Percentiles rank a stretch among this genome's conserved stretches.
Conservation (phyloP, 2,329 filamentous ascomycete genomes). For the Sporothrix curviconia region DNA sequence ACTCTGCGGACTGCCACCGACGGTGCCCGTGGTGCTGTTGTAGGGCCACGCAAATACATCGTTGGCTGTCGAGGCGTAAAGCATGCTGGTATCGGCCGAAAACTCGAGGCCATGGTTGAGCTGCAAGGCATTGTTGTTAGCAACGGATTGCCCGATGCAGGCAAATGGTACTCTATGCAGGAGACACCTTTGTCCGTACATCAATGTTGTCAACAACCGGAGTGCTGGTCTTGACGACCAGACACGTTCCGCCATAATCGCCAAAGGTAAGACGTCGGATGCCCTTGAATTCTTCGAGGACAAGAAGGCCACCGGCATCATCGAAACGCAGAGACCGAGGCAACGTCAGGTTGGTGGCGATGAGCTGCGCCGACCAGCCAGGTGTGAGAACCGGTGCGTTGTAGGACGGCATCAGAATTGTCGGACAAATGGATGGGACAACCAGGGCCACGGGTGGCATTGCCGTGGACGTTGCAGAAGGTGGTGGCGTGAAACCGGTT, state of each 20-base stretch:
- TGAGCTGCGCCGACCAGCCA: constrained; percentile 31
- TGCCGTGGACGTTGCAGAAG: background rate
- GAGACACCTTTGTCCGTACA: background rate
- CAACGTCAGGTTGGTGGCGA: constrained; percentile 28
- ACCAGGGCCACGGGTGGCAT: background rate
- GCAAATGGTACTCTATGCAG: no score
- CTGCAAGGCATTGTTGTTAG: constrained; percentile 28
- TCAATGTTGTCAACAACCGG: background rate
- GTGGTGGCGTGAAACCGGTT: no score
- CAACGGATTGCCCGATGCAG: no score
- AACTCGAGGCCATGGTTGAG: constrained; percentile 52
- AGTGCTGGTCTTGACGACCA: background rate
- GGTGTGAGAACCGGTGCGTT: constrained; percentile 24
- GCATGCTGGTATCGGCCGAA: constrained; percentile 43
- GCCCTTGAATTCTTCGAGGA: constrained; percentile 25
- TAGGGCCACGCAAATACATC: constrained; percentile 62
- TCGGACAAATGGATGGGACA: constrained; percentile 21
- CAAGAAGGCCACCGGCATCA: constrained; percentile 37
- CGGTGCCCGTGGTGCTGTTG: constrained; percentile 44
- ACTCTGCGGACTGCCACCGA: constrained; percentile 37
- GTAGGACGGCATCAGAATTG: constrained; percentile 23
- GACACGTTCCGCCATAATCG: background rate
- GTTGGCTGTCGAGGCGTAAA: constrained; percentile 52
- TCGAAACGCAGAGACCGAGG: constrained; percentile 44
- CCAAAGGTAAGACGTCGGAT: background rate